Evolutionary conservation across 805 yeast species (phyloP).

Genomic region (Metschnikowia chrysomelidarum): DNA sequence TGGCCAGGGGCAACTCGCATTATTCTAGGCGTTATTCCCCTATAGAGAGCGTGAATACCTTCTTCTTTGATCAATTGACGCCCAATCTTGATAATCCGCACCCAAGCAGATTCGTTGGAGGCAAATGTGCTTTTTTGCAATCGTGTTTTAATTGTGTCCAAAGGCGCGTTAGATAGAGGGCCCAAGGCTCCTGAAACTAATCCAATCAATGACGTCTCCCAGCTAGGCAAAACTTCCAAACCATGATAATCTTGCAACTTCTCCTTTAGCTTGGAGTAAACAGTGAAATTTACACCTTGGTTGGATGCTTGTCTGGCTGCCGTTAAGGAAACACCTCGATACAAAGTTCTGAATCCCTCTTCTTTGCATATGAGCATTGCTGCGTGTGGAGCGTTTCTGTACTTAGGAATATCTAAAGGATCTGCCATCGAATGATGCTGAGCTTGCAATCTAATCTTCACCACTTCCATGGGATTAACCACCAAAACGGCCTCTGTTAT

Average conservation of each 20-base stretch:
- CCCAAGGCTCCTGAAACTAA: constrained; percentile 95
- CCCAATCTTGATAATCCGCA: constrained; percentile 79
- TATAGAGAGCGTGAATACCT: constrained; percentile 72
- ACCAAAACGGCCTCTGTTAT: constrained; percentile 90
- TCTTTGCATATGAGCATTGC: constrained; percentile 78
- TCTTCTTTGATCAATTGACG: constrained; percentile 80
- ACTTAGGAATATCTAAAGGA: constrained; percentile 77
- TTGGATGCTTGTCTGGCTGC: constrained; percentile 98
- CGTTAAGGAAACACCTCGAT: constrained; percentile 92
- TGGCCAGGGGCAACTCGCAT: constrained; percentile 99
- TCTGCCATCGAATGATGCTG: constrained; percentile 89
- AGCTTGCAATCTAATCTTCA: constrained; percentile 93
- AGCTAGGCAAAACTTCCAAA: constrained; percentile 68
- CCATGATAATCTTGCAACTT: constrained; percentile 61
- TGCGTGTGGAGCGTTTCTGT: constrained; percentile 91
- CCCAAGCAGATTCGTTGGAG: constrained; percentile 66
- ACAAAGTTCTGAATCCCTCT: constrained; percentile 86
- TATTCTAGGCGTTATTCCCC: constrained; percentile 97
- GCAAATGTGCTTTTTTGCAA: constrained; percentile 85
- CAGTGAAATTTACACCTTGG: constrained; percentile 98
- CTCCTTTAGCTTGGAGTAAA: constrained; percentile 81
- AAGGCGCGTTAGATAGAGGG: constrained; percentile 95
- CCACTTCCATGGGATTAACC: constrained; percentile 97
- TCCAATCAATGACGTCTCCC: constrained; percentile 93
- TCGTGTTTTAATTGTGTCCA: constrained; percentile 95